These are phyloP conservation scores for Cyclocybe cylindracea DNA, from an alignment of 768 basidiomycete species.

Conservation along the genomic window DNA sequence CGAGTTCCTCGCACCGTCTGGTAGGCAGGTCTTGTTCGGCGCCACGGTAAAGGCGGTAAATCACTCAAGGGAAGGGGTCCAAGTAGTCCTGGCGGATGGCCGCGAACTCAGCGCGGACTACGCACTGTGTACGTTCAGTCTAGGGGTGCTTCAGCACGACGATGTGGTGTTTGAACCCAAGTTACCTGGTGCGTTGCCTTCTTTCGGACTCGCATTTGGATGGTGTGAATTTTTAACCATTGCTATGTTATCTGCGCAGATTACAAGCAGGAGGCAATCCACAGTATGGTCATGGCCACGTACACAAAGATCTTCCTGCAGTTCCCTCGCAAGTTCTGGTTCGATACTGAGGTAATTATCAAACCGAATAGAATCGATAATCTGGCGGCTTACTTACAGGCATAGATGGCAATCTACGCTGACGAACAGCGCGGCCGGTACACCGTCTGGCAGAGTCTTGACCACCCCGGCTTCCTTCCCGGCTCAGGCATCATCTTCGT, in stretches of 20 bases:
- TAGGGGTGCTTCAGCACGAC: slow-evolving; percentile 67
- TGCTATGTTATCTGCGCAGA: slow-evolving; percentile 7
- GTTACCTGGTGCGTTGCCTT: slow-evolving; percentile 38
- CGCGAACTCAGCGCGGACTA: slow-evolving; percentile 50
- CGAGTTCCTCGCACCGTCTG: slow-evolving; percentile 44
- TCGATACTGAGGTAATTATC: slow-evolving; percentile 35
- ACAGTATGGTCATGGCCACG: slow-evolving; percentile 62
- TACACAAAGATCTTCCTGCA: slow-evolving; percentile 73
- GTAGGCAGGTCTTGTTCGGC: slow-evolving; percentile 47
- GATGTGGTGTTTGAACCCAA: slow-evolving; percentile 58
- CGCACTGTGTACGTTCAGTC: slow-evolving; percentile 67
- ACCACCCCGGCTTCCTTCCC: slow-evolving; percentile 57
- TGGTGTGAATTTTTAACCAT: background rate
- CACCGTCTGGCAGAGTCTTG: slow-evolving; percentile 69
- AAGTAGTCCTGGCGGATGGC: slow-evolving; percentile 47
- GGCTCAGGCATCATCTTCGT: slow-evolving; percentile 60
- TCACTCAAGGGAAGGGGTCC: slow-evolving; percentile 46
- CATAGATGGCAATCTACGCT: slow-evolving; percentile 57
- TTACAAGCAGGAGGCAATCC: slow-evolving; percentile 67
- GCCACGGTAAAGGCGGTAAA: slow-evolving; percentile 49
- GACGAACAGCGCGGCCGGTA: slow-evolving; percentile 60
- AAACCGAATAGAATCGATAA: background rate
- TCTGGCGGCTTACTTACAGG: background rate
- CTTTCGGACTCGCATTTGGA: background rate
- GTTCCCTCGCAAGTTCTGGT: slow-evolving; percentile 62